Conservation (phyloP, 1,284 basidiomycete genomes). For the Moniliophthora roreri region DNA sequence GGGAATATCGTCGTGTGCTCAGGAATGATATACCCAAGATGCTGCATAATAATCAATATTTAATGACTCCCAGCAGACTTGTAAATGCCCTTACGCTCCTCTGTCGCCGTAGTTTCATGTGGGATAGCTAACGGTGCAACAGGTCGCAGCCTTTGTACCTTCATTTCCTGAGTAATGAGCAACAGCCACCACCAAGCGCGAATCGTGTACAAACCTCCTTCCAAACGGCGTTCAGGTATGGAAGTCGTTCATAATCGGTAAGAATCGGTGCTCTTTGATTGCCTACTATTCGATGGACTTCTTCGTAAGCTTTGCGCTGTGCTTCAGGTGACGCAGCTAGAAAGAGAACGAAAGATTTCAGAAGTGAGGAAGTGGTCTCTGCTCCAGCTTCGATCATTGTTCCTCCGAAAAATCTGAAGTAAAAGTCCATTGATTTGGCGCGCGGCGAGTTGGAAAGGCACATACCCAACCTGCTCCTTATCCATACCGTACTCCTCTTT, state of each 20-base stretch:
- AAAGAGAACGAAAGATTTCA: constrained; percentile 6
- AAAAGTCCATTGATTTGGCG: background rate
- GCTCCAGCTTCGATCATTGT: constrained; percentile 19
- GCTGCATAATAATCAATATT: too few relatives aligned
- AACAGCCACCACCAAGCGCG: too few relatives aligned
- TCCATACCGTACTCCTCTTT: constrained; percentile 8
- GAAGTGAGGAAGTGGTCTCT: constrained; percentile 16
- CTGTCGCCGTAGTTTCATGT: too few relatives aligned
- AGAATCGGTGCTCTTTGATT: background rate
- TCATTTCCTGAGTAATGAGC: too few relatives aligned
- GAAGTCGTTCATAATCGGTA: background rate
- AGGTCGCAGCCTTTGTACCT: too few relatives aligned
- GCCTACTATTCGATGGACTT: background rate
- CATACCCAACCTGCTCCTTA: constrained; percentile 10
- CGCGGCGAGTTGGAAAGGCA: background rate
- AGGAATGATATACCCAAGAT: too few relatives aligned
- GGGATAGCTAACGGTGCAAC: too few relatives aligned
- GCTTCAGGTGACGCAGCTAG: background rate
- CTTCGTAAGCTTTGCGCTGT: background rate
- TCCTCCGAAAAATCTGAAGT: constrained; percentile 19
- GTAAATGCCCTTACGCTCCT: too few relatives aligned
- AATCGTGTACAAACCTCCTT: background rate
- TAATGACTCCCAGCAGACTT: too few relatives aligned
- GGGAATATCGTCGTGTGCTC: too few relatives aligned
- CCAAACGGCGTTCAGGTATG: background rate